A percentile compares a stretch with the other conserved stretches of the same genome.
Conservation (phyloP, 75 land plant species). For the Cupressus sempervirens region DNA sequence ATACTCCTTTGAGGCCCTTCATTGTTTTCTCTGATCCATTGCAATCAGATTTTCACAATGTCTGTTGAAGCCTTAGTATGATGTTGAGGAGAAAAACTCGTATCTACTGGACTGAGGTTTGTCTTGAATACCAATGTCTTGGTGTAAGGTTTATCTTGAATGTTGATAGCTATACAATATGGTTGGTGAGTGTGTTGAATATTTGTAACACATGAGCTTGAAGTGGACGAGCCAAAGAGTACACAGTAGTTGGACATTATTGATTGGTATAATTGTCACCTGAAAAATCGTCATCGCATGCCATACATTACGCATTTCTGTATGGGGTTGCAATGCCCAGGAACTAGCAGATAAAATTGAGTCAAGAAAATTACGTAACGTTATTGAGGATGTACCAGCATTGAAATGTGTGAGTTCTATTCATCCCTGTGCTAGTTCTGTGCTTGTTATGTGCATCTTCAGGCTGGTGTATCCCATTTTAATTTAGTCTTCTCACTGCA, state of each 20-base stretch:
- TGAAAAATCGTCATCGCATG: conserved; percentile 49
- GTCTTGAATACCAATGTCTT: not conserved
- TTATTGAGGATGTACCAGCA: conserved; percentile 38
- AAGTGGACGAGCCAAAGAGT: conserved; percentile 66
- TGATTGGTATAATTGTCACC: conserved; percentile 61
- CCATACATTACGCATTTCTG: conserved; percentile 56
- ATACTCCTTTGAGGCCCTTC: not conserved
- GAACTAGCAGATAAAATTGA: conserved; percentile 20
- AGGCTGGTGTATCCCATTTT: not conserved
- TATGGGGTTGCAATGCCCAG: conserved; percentile 85
- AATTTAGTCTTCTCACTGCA: not conserved
- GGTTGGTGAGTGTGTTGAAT: not conserved
- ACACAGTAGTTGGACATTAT: conserved; percentile 59
- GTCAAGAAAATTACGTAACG: conserved; percentile 7
- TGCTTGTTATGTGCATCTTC: not conserved
- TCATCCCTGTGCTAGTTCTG: conserved; percentile 45
- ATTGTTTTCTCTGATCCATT: no score
- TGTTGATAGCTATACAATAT: not conserved
- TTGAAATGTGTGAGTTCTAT: conserved; percentile 50
- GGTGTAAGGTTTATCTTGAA: not conserved
- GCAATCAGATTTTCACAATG: not conserved
- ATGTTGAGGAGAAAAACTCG: not conserved
- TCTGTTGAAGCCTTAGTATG: not conserved
- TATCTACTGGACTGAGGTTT: not conserved
- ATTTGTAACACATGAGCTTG: conserved; percentile 63